Evolutionary conservation across 2,329 filamentous ascomycete species (phyloP).

Genomic region (Cercospora beticola): DNA sequence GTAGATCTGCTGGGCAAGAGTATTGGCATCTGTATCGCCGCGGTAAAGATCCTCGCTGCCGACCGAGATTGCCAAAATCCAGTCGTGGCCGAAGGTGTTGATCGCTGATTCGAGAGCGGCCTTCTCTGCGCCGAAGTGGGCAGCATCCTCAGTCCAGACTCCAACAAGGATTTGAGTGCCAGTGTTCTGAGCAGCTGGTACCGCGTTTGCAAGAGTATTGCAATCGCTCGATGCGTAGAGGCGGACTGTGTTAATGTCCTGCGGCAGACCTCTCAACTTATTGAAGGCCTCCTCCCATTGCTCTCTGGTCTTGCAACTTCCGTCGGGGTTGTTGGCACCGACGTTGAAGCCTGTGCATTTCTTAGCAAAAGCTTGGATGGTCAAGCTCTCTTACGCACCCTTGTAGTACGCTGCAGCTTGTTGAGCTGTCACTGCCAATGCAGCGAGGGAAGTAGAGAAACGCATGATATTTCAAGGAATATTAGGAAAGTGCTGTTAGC

Average conservation of each 20-base stretch:
- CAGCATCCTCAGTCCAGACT: slow-evolving; percentile 55
- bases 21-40: slow-evolving; percentile 43
- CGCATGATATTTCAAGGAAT: slow-evolving; percentile 25
- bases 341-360: slow-evolving; percentile 42
- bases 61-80: slow-evolving; percentile 64
- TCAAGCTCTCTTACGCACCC: slow-evolving; percentile 1
- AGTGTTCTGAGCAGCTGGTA: slow-evolving; percentile 60
- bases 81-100: slow-evolving; percentile 53
- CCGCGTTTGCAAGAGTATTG: slow-evolving; percentile 50
- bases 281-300: slow-evolving; percentile 42
- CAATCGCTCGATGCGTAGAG: slow-evolving; percentile 65
- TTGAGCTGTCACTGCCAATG: slow-evolving; percentile 38
- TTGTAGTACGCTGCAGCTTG: slow-evolving; percentile 42
- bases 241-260: slow-evolving; percentile 59
- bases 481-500: neutral
- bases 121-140: slow-evolving; percentile 61
- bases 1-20: slow-evolving; percentile 49
- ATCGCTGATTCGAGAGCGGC: slow-evolving; percentile 59
- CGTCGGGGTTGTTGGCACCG: slow-evolving; percentile 42
- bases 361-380: neutral
- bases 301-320: slow-evolving; percentile 42
- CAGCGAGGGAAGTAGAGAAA: slow-evolving; percentile 32
- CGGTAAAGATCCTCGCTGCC: slow-evolving; percentile 69
- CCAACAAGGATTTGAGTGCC: slow-evolving; percentile 63
- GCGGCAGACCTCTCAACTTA: slow-evolving; percentile 46